A percentile compares a stretch with the other conserved stretches of the same genome.
These are phyloP conservation scores for Euphorbia tirucalli DNA, from an alignment of 345 rosid species.

Conservation along the genomic window DNA sequence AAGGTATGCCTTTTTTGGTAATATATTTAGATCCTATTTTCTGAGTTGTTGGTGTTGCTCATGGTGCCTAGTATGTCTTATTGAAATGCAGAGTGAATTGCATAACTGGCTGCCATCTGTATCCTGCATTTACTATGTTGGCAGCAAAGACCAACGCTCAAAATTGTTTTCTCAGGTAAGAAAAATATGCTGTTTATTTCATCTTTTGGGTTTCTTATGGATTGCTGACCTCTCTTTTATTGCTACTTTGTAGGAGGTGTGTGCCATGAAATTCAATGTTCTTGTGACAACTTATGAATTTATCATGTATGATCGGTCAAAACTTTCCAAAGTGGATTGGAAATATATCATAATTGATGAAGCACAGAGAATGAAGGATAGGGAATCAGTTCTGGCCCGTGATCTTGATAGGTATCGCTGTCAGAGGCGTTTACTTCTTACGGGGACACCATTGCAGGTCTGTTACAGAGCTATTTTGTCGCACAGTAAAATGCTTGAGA, in stretches of 20 bases:
- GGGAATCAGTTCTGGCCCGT: constrained; percentile 99
- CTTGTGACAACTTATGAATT: constrained; percentile 98
- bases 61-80: constrained; percentile 16
- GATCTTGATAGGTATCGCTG: constrained; percentile 99
- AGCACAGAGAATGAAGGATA: constrained; percentile 99
- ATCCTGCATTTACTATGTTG: constrained; percentile 95
- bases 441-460: constrained; percentile 99
- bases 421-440: constrained; percentile 97
- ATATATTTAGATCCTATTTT: neutral
- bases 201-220: constrained; percentile 13
- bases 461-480: constrained; percentile 30
- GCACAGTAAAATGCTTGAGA: neutral
- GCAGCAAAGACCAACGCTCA: constrained; percentile 89
- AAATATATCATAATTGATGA: constrained; percentile 97
- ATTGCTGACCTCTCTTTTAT: constrained; percentile 22
- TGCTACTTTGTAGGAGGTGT: constrained; percentile 66
- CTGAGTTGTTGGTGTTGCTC: constrained; percentile 13
- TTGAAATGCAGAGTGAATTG: constrained; percentile 78
- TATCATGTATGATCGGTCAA: constrained; percentile 96
- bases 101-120: constrained; percentile 95
- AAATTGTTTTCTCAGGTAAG: constrained; percentile 93
- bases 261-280: constrained; percentile 94
- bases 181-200: neutral
- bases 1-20: constrained; percentile 60
- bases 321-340: constrained; percentile 98